Evolutionary conservation across 345 rosid genomes (phyloP).

Genomic region (Linum tenue): DNA sequence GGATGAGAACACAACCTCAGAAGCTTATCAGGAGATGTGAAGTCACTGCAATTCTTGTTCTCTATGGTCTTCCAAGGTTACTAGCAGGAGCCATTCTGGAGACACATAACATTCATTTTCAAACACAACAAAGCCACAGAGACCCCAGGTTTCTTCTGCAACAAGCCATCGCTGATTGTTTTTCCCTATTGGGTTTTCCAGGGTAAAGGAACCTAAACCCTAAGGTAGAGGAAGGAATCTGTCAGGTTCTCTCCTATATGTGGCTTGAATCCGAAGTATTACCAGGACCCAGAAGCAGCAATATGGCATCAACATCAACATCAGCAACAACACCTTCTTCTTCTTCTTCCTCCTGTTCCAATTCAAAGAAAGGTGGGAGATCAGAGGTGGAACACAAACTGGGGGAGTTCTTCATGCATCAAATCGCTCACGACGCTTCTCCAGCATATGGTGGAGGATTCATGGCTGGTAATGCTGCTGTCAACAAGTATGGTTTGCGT

Average conservation of each 20-base stretch:
- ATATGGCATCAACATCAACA: slow-evolving; percentile 41
- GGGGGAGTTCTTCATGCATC: slow-evolving; percentile 81
- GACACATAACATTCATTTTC: too few relatives aligned
- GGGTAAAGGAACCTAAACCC: slow-evolving; percentile 79
- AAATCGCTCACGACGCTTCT: slow-evolving; percentile 78
- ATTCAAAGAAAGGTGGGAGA: slow-evolving; percentile 63
- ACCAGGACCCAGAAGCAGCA: slow-evolving; percentile 32
- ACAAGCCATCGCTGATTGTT: background rate
- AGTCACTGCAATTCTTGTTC: slow-evolving; percentile 93
- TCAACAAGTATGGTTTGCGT: slow-evolving; percentile 61
- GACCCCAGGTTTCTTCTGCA: background rate
- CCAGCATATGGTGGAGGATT: slow-evolving; percentile 81
- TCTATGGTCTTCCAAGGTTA: slow-evolving; percentile 95
- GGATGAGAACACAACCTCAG: slow-evolving; percentile 72
- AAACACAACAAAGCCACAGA: background rate
- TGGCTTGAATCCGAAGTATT: slow-evolving; percentile 96
- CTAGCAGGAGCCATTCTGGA: slow-evolving; percentile 77
- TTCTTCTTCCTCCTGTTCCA: slow-evolving; percentile 17
- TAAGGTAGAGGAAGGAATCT: slow-evolving; percentile 95
- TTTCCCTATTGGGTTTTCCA: slow-evolving; percentile 13
- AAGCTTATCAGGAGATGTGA: slow-evolving; percentile 79
- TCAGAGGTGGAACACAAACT: slow-evolving; percentile 64
- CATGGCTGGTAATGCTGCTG: slow-evolving; percentile 73
- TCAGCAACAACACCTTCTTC: slow-evolving; percentile 42
- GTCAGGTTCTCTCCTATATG: slow-evolving; percentile 63